Conservation (phyloP, 768 basidiomycete genomes). For the Harrya chromipes region DNA sequence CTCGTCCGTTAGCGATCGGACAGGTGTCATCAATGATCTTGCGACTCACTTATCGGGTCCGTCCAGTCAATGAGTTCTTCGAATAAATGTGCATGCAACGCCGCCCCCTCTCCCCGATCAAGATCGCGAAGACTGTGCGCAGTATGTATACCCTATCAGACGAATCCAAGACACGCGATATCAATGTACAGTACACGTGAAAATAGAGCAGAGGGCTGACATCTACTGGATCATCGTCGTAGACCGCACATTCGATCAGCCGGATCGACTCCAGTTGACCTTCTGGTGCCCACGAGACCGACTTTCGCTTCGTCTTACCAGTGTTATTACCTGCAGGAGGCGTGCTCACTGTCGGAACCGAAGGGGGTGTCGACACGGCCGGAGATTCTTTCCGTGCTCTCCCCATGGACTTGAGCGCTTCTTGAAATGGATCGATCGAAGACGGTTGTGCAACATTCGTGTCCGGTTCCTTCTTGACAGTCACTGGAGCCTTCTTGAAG, state of each 20-base stretch:
- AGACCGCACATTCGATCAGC: conserved; percentile 81
- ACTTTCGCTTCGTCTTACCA: conserved; percentile 66
- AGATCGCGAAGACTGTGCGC: conserved; percentile 76
- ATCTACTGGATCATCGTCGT: conserved; percentile 85
- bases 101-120: conserved; percentile 85
- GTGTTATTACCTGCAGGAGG: conserved; percentile 37
- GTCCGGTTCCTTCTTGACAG: conserved; percentile 50
- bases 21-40: conserved; percentile 11
- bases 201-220: conserved; percentile 59
- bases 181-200: conserved; percentile 51
- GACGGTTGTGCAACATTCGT: conserved; percentile 71
- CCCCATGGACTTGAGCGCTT: conserved; percentile 73
- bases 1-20: conserved; percentile 20
- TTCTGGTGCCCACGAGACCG: conserved; percentile 77
- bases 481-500: conserved; percentile 73
- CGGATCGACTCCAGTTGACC: conserved; percentile 70
- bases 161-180: conserved; percentile 34
- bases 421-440: conserved; percentile 77
- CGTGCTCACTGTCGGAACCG: conserved; percentile 28
- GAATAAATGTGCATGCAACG: conserved; percentile 77
- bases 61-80: conserved; percentile 87
- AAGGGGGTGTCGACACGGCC: conserved; percentile 55
- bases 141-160: conserved; percentile 66
- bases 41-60: conserved; percentile 72
- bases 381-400: conserved; percentile 63